Evolutionary conservation across 495 filamentous ascomycete species (phyloP).

Genomic region (Trichoderma parareesei): DNA sequence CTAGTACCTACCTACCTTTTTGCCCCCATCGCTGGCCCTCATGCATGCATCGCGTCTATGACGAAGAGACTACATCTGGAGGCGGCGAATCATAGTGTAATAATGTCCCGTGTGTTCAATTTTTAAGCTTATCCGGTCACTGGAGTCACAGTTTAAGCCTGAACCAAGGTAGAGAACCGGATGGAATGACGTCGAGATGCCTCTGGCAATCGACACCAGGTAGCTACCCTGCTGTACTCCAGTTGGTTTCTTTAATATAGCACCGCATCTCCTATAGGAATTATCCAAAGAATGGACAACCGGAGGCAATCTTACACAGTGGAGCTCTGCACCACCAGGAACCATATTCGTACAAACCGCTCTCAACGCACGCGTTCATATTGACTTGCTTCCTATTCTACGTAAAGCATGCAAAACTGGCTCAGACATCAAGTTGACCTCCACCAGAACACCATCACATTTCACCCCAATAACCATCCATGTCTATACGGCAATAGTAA

Average conservation of each 20-base stretch:
- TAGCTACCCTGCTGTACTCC: too few relatives aligned
- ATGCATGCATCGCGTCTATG: background rate
- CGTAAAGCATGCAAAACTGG: background rate
- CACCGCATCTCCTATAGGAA: too few relatives aligned
- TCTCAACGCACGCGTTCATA: constrained; percentile 4
- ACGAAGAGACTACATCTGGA: background rate
- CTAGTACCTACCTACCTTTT: background rate
- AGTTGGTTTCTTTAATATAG: too few relatives aligned
- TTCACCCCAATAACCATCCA: background rate
- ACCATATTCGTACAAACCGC: background rate
- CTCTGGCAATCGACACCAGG: too few relatives aligned
- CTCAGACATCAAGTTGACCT: background rate
- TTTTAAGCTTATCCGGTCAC: constrained; percentile 1
- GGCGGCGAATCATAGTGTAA: background rate
- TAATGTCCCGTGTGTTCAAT: background rate
- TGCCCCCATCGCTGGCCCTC: background rate
- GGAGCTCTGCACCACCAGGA: too few relatives aligned
- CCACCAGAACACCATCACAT: background rate
- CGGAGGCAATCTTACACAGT: too few relatives aligned
- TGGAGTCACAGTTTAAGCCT: too few relatives aligned
- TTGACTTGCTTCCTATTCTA: background rate
- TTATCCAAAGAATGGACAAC: too few relatives aligned
- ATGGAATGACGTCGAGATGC: too few relatives aligned
- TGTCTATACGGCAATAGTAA: background rate
- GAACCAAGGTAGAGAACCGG: too few relatives aligned